These are phyloP conservation scores for Populus hybrid DNA, from an alignment of 441 rosid species.

Conservation along the genomic window DNA sequence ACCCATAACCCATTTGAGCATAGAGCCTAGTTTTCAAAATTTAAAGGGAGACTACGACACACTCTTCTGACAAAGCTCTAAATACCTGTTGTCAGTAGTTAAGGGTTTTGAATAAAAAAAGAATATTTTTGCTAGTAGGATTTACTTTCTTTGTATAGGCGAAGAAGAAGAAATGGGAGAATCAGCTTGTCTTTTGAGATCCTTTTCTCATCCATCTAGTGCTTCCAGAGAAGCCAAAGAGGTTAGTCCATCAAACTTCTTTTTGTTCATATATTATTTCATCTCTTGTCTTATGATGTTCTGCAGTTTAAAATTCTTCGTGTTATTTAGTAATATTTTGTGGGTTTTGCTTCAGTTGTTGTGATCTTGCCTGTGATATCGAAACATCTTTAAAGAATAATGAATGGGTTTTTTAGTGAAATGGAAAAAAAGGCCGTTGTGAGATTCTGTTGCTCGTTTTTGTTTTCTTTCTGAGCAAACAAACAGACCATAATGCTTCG, in stretches of 20 bases:
- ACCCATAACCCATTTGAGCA: constrained; percentile 28
- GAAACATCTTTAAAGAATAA: neutral
- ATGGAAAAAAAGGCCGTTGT: neutral
- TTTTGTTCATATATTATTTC: neutral
- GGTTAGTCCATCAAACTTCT: constrained; percentile 33
- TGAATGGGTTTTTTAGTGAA: neutral
- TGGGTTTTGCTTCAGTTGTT: neutral
- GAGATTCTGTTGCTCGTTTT: neutral
- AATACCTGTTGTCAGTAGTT: neutral
- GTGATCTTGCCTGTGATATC: constrained; percentile 4
- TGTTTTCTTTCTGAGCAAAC: neutral
- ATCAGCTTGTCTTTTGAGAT: constrained; percentile 66
- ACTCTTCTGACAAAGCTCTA: neutral
- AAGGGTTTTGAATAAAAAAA: constrained; percentile 2
- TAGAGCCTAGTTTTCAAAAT: constrained; percentile 13
- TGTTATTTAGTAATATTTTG: neutral
- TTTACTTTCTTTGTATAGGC: constrained; percentile 2
- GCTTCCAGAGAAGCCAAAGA: constrained; percentile 47
- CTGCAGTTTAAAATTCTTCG: neutral
- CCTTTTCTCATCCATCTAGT: constrained; percentile 77
- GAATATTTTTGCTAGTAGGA: too few relatives aligned
- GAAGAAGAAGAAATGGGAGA: constrained; percentile 52
- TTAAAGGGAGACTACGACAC: neutral
- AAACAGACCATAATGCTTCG: neutral
- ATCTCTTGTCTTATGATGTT: neutral